Evolutionary conservation across 2,329 filamentous ascomycete species (phyloP).

Genomic region (Neofusicoccum sp.): DNA sequence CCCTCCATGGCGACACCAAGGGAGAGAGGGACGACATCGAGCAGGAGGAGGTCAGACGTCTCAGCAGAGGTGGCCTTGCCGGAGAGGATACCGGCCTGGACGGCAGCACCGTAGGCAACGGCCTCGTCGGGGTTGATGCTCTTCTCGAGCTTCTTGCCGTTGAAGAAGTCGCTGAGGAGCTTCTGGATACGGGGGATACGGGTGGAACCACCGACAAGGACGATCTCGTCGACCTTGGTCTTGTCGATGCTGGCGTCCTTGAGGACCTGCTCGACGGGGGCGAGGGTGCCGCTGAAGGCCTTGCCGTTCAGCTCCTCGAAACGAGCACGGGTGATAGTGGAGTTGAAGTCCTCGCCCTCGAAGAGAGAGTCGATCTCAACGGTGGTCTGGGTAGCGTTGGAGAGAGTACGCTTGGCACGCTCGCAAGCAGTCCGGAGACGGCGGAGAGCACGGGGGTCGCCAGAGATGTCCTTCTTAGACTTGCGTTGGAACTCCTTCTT

Average conservation of each 20-base stretch:
- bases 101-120: conserved; percentile 96
- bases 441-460: conserved; percentile 87
- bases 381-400: conserved; percentile 94
- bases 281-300: conserved; percentile 88
- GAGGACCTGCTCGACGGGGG: conserved; percentile 93
- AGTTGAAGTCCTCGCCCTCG: conserved; percentile 96
- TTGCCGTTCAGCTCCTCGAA: conserved; percentile 98
- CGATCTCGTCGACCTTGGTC: conserved; percentile 93
- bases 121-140: conserved; percentile 99
- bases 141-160: conserved; percentile 99
- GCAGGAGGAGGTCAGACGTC: conserved; percentile 87
- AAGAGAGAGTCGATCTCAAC: conserved; percentile 99
- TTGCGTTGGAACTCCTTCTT: conserved; percentile 89
- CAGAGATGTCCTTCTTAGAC: conserved; percentile 69
- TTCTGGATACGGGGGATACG: conserved; percentile 99
- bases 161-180: conserved; percentile 97
- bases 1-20: conserved; percentile 99
- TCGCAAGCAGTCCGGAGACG: conserved; percentile 97
- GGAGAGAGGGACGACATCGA: conserved; percentile 94
- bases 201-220: conserved; percentile 97
- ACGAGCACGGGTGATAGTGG: conserved; percentile 95
- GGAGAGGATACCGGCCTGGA: conserved; percentile 97
- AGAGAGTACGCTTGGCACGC: conserved; percentile 98
- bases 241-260: conserved; percentile 90
- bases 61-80: conserved; percentile 96